A percentile compares a stretch with the other conserved stretches of the same genome.
phyloP scores from a whole-genome alignment of 768 basidiomycete species.

The Agrocybe chaxingu region DNA sequence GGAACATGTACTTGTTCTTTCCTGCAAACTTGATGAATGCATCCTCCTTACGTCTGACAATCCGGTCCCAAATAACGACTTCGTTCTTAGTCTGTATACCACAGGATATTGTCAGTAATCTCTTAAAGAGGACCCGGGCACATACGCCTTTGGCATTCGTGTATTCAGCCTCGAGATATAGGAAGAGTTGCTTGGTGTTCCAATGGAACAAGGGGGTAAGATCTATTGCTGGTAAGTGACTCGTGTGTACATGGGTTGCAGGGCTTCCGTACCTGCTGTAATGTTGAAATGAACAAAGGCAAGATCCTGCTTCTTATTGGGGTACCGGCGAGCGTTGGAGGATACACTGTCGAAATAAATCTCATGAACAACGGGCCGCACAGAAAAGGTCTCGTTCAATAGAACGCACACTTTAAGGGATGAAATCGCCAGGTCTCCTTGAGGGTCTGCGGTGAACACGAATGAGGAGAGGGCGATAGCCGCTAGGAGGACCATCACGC shows the following conservation, averaged over 20 bases:
- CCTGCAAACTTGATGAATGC: conserved; percentile 61
- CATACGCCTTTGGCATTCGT: conserved; percentile 69
- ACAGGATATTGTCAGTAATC: not conserved
- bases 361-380: not conserved
- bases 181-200: conserved; percentile 95
- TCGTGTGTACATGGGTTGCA: conserved; percentile 1
- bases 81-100: conserved; percentile 31
- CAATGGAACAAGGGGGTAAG: conserved; percentile 83
- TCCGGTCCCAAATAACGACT: conserved; percentile 91
- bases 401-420: conserved; percentile 73
- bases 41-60: conserved; percentile 77
- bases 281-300: conserved; percentile 82
- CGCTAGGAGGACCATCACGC: conserved; percentile 66
- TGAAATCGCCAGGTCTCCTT: conserved; percentile 54
- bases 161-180: conserved; percentile 87
- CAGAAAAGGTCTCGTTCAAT: not conserved
- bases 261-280: conserved; percentile 57
- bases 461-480: conserved; percentile 75
- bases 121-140: not conserved
- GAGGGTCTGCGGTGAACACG: conserved; percentile 54
- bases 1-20: conserved; percentile 84
- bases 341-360: conserved; percentile 24
- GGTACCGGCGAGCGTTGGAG: conserved; percentile 50
- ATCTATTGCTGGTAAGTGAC: conserved; percentile 41
- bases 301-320: conserved; percentile 65